These are phyloP conservation scores for Candida orba DNA, from an alignment of 805 yeast genomes.

Conservation along the genomic window DNA sequence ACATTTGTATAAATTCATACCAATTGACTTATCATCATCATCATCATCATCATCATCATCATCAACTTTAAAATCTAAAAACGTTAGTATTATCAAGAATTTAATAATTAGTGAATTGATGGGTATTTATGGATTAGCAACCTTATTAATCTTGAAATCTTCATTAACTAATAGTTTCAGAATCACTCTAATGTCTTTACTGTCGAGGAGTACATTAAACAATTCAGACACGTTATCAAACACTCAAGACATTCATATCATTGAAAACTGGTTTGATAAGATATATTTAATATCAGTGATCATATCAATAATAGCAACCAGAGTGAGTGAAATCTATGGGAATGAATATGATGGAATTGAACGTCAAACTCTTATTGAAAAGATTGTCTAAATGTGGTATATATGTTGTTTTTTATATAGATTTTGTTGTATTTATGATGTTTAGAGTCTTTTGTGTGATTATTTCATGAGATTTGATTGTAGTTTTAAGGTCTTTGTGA, in stretches of 20 bases:
- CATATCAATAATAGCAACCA: conserved; percentile 20
- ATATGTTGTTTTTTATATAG: background rate
- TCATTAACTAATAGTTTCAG: conserved; percentile 30
- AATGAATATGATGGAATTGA: conserved; percentile 20
- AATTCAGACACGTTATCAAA: conserved; percentile 13
- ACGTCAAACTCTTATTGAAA: conserved; percentile 7
- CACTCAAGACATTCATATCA: conserved; percentile 14
- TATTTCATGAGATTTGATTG: background rate
- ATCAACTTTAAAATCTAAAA: conserved; percentile 8
- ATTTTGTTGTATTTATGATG: background rate
- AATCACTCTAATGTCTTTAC: conserved; percentile 24
- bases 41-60: conserved; percentile 20
- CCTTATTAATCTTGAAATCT: conserved; percentile 32
- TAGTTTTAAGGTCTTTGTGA: conserved; percentile 5
- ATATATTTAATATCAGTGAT: conserved; percentile 28
- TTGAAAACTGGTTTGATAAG: conserved; percentile 36
- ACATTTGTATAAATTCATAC: conserved; percentile 37
- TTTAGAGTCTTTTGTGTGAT: background rate
- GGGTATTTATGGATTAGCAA: conserved; percentile 34
- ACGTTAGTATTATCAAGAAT: conserved; percentile 33
- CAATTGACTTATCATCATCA: conserved; percentile 25
- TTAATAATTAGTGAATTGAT: conserved; percentile 30
- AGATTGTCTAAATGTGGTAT: conserved; percentile 8
- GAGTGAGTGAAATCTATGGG: conserved; percentile 15
- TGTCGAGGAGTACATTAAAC: conserved; percentile 12